These are phyloP conservation scores for Salvia miltiorrhiza DNA, from an alignment of 257 asterid genomes.

Conservation along the genomic window DNA sequence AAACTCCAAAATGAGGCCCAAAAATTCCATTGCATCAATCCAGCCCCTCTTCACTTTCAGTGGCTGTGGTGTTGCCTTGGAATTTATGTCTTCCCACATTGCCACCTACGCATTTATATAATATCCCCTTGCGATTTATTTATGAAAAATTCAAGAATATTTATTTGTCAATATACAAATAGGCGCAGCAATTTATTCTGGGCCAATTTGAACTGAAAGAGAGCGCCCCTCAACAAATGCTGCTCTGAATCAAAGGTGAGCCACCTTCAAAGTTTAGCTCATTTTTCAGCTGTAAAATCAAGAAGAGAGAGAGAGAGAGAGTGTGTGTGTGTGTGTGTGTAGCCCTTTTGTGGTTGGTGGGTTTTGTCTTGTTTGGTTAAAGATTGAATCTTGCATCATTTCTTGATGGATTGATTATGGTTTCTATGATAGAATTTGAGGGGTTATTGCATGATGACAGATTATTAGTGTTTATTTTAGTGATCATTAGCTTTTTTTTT, in stretches of 20 bases:
- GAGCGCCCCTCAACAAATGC: neutral
- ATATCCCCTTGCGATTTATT: constrained; percentile 16
- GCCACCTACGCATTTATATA: constrained; percentile 25
- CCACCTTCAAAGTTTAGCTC: constrained; percentile 8
- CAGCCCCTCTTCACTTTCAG: constrained; percentile 24
- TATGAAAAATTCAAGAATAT: neutral
- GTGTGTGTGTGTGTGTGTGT: neutral
- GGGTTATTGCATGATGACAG: neutral
- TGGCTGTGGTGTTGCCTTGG: constrained; percentile 32
- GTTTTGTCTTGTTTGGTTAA: neutral
- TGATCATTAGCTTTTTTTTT: constrained; percentile 4
- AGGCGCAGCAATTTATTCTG: neutral
- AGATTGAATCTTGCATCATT: neutral
- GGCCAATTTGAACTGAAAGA: constrained; percentile 4
- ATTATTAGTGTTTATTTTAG: neutral
- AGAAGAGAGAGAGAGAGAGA: neutral
- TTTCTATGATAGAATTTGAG: neutral
- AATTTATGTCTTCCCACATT: constrained; percentile 26
- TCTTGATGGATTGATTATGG: neutral
- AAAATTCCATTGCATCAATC: constrained; percentile 18
- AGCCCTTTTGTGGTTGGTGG: neutral
- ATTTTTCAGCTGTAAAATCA: neutral
- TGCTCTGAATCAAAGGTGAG: constrained; percentile 23
- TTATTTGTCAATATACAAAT: neutral
- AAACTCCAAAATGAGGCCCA: constrained; percentile 28